Base-by-base conservation (phyloP, 1,284 basidiomycete species). In the Trichosporon sp. region DNA sequence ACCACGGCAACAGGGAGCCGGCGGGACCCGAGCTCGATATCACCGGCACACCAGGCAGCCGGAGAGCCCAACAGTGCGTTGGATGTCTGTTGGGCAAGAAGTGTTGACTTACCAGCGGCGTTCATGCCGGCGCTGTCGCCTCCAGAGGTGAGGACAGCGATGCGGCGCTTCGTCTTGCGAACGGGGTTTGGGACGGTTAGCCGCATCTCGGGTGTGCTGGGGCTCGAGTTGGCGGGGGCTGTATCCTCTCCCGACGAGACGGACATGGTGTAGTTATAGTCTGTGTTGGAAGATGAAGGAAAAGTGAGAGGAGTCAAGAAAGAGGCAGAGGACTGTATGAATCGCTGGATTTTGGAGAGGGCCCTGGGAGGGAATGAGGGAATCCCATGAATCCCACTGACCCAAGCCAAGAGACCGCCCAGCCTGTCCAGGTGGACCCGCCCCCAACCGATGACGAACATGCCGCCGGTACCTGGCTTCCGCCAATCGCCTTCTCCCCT, bases 121-220 rank as follows among this genome's bases (percentile, higher is more conserved):
- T 97, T 97, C 94, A 96, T 95, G 78, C 93, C 96, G 64, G 97
- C 95, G 83, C 92, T 94, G 87, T 99, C 96, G 78, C 97, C 96
- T 71, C 96, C 97, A 0, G 92, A 94, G 2, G 96, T 99, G 79
- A 99, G 89, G 68, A 98, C 91, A 4, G 95, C 96, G 88, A 94
- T 92, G 51, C 69, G 70, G 40, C 66, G 68, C 64, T 63, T 43
- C 21, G 40, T 26, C 38, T 66, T 66, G 69, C n/a, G 51, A 12
- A 26, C 40, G 6, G 12, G 21, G 31, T 26, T 26, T 12, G 65
- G 64, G 21, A 65, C 38, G 14, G 64, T 14, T 2, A 63, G 8
- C 14, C 59, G 64, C 64, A 65, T 40, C 5, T 65, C 40, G 64
- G 38, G 40, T 7, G 31, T 37, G 38, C 6, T 2, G 64, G 64